Base-by-base conservation (phyloP, 768 basidiomycete genomes). In the Boletellus ananas region DNA sequence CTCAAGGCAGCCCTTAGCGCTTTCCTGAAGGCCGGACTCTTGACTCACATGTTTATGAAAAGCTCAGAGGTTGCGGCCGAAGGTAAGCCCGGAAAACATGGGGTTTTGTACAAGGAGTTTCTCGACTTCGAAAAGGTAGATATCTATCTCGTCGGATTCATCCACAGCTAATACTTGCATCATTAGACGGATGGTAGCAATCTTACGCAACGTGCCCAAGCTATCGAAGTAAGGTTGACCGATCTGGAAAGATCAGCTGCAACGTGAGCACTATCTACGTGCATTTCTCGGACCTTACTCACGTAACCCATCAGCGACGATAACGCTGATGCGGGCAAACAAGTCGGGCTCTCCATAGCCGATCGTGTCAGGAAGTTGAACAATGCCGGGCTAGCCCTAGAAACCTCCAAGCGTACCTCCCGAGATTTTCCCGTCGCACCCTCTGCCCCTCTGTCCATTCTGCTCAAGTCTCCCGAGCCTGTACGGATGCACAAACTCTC, bases 311-410 rank as follows among this genome's bases (percentile, higher is more conserved):
- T 38, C 43, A 66, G 60, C 43, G 47, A 50, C 29, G 46, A 47
- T 21, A 47, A 37, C 33, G 11, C 54, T 29, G 55, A 57, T 38
- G 73, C 50, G 27, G 76, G 73, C 36, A 68, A 57, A 45, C 75
- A 75, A 52, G 58, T 78, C 3, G 84, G 82, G n/a, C 81, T 75
- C 6, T 84, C 81, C 43, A 90, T 95, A 51, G 86, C 87, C 21
- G 91, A 92, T 70, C 80, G 93, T 43, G 77, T 93, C 70, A 81
- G 78, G 57, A 81, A 86, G 14, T 69, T 95, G 17, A 78, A 85
- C 62, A 81, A 80, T 51, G 83, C 79, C 41, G 93, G 93, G 1
- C 67, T 94, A 61, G 72, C 76, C 11, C 75, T 83, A 16, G 74
- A 76, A 23, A 71, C 76, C 14, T 68, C 77, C 12, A 87, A 86